Evolutionary conservation across 805 yeast genomes (phyloP).

Genomic region (Tetrapisispora pingtungensis): DNA sequence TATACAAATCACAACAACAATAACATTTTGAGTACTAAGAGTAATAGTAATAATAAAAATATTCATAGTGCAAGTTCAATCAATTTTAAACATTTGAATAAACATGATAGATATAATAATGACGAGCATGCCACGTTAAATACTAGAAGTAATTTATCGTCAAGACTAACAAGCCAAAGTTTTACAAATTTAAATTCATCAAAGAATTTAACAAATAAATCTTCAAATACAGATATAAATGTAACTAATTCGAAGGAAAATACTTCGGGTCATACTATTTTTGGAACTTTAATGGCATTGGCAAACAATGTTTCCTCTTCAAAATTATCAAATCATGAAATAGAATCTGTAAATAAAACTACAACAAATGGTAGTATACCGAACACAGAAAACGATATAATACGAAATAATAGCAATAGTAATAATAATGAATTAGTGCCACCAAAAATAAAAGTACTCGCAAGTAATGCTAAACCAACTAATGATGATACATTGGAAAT

Average conservation of each 20-base stretch:
- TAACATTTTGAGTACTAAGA: background rate
- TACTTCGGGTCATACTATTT: conserved; percentile 26
- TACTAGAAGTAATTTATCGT: background rate
- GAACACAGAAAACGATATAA: background rate
- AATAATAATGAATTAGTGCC: background rate
- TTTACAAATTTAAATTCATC: background rate
- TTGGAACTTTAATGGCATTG: conserved; percentile 36
- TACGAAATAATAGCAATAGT: background rate
- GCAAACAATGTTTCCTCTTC: conserved; percentile 33
- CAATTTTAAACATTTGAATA: conserved; percentile 1
- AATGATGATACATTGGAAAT: conserved; percentile 1
- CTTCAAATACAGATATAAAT: background rate
- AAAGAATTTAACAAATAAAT: background rate
- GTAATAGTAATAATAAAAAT: background rate
- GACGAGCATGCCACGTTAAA: background rate
- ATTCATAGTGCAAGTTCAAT: conserved; percentile 1
- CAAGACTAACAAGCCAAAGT: conserved; percentile 1
- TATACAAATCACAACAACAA: background rate
- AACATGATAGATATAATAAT: background rate
- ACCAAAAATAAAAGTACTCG: background rate
- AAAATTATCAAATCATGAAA: background rate
- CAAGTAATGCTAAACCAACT: background rate
- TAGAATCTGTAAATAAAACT: background rate
- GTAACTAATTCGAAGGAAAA: background rate
- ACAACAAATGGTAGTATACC: background rate